phyloP scores from a whole-genome alignment of 495 filamentous ascomycete species.

The Darksidea phi region DNA sequence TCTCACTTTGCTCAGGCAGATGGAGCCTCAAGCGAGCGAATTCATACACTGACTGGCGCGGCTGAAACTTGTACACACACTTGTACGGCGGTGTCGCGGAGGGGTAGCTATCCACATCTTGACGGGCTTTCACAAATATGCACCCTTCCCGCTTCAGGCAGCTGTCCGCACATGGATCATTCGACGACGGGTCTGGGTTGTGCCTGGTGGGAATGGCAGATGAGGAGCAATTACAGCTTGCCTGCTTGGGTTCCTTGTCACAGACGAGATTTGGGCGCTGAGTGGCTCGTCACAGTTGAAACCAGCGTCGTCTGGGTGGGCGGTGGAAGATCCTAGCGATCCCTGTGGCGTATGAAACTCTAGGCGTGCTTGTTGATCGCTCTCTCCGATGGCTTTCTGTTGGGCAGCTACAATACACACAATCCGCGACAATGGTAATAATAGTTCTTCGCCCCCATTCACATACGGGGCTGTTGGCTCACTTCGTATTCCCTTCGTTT shows the following conservation, averaged over 20 bases:
- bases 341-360: conserved; percentile 1
- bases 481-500: conserved; percentile 11
- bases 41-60: not conserved
- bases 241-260: not conserved
- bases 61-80: not conserved
- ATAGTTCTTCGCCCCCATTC: no score
- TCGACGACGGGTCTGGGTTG: not conserved
- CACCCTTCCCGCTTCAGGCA: no score
- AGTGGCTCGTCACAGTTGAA: not conserved
- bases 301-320: not conserved
- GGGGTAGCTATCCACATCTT: not conserved
- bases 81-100: not conserved
- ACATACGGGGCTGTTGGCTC: conserved; percentile 5
- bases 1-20: not conserved
- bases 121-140: not conserved
- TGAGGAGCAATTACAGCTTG: not conserved
- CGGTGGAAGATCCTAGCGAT: not conserved
- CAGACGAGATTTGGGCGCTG: not conserved
- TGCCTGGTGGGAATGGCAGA: not conserved
- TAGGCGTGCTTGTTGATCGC: not conserved
- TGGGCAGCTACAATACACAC: no score
- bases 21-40: not conserved
- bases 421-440: no score
- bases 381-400: not conserved
- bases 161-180: no score